Conservation (phyloP, 73 alveolate genomes). For the Blepharisma japonicum region DNA sequence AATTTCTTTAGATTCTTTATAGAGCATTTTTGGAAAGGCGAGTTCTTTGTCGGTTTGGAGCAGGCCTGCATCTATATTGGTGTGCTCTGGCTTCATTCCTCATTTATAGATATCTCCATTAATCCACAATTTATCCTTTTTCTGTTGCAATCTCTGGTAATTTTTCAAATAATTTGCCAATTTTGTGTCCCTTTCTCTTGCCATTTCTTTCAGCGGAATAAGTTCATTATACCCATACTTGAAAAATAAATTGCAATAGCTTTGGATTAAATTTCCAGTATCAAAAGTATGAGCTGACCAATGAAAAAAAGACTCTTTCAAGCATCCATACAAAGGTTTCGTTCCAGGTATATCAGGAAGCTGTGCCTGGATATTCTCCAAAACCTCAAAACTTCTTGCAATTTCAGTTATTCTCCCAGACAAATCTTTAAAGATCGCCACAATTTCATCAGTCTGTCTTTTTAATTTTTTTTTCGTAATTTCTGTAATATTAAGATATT, state of each 20-base stretch:
- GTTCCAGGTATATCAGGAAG: not conserved
- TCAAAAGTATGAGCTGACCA: not conserved
- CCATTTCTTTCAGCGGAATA: not conserved
- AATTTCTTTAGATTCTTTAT: too few relatives aligned
- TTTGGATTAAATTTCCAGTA: not conserved
- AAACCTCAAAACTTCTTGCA: not conserved
- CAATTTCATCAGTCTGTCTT: not conserved
- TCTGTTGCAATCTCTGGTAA: not conserved
- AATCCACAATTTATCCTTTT: not conserved
- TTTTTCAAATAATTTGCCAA: not conserved
- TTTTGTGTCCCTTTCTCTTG: not conserved
- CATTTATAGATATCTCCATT: not conserved
- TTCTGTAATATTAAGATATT: not conserved
- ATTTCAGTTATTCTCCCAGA: not conserved
- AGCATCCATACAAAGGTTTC: not conserved
- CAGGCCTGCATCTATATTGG: too few relatives aligned
- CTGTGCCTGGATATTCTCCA: not conserved
- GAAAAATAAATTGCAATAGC: not conserved
- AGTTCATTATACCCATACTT: constrained; percentile 5
- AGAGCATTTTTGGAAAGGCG: too few relatives aligned
- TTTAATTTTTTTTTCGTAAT: not conserved
- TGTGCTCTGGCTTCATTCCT: too few relatives aligned
- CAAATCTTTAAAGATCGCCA: not conserved
- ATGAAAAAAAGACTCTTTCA: not conserved
- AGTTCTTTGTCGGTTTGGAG: too few relatives aligned